Evolutionary conservation across 441 rosid genomes (phyloP).

Genomic region (Populus hybrid): DNA sequence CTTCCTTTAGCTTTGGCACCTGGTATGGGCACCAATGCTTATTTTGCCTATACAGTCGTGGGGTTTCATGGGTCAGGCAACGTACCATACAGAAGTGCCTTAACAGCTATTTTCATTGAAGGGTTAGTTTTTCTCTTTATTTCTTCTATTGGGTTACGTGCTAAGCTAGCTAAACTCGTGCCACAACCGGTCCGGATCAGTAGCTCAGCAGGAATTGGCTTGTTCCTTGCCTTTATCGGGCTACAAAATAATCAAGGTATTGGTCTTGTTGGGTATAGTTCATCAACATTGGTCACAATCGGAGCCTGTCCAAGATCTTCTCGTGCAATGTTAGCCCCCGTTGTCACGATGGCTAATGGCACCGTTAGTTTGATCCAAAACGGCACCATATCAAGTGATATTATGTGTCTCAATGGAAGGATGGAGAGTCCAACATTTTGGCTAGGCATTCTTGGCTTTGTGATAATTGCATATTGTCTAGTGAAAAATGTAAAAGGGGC

Average conservation of each 20-base stretch:
- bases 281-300: constrained; percentile 75
- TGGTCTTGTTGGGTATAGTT: constrained; percentile 75
- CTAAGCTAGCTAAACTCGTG: constrained; percentile 74
- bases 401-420: constrained; percentile 47
- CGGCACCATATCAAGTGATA: constrained; percentile 59
- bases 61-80: constrained; percentile 94
- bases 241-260: constrained; percentile 78
- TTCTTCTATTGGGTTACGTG: constrained; percentile 80
- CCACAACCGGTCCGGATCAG: constrained; percentile 89
- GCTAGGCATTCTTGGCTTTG: constrained; percentile 81
- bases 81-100: constrained; percentile 61
- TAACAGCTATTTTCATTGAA: constrained; percentile 74
- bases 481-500: constrained; percentile 81
- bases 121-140: constrained; percentile 69
- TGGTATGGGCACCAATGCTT: constrained; percentile 94
- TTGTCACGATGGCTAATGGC: constrained; percentile 57
- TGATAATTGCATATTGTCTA: constrained; percentile 75
- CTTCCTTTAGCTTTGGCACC: constrained; percentile 89
- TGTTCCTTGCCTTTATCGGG: constrained; percentile 88
- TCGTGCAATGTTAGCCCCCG: constrained; percentile 64
- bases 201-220: constrained; percentile 86
- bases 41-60: constrained; percentile 88
- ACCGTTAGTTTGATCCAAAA: constrained; percentile 52
- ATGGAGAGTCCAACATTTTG: constrained; percentile 88
- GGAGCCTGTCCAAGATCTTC: constrained; percentile 78